Evolutionary conservation across 768 basidiomycete genomes (phyloP), one percentile per base, ranked within the genome.

Genomic region (Lepiota brunneoincarnata): DNA sequence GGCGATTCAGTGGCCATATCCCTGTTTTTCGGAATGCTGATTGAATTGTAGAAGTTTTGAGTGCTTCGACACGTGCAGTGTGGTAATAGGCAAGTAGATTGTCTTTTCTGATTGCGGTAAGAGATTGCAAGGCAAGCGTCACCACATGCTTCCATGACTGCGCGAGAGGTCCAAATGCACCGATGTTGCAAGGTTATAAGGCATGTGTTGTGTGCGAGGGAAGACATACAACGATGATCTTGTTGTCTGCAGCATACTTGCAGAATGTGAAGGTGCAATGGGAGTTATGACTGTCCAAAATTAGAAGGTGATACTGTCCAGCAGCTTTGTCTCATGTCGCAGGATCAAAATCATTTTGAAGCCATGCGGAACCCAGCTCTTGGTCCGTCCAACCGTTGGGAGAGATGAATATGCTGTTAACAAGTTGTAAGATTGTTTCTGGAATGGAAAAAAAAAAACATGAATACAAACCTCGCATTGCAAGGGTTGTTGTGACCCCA

Each of bases 241-340:
- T 41, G 37, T 69, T 51, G 3, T 59, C 20, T 14, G 57, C 53
- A 2, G 68, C 66, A 57, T 61, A 71, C 4, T 56, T 35, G 49
- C 63, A 61, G 55, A 75, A 73, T n/a, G 21, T n/a, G 41, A 51
- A 66, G 6, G 71, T 69, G 53, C 59, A 64, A 57, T 74, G 71
- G 4, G 67, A 69, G 21, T 68, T 69, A 58, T 74, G 73, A 2
- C 73, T 71, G 59, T 75, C 72, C 6, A 74, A 57, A 38, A 74
- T 69, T 3, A 75, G 61, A 12, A 73, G 62, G 2, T 59, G 64
- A 28, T 65, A 68, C 0, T 59, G 59, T 38, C 42, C 54, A 12
- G 57, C 49, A 24, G 63, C 62, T 17, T 41, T 45, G 38, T 45
- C 58, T n/a, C 43, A 41, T 6, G 62, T 68, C 12, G 50, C 37